These are phyloP conservation scores for Ophiostoma sp. DNA, from an alignment of 2,329 filamentous ascomycete genomes.

Conservation along the genomic window DNA sequence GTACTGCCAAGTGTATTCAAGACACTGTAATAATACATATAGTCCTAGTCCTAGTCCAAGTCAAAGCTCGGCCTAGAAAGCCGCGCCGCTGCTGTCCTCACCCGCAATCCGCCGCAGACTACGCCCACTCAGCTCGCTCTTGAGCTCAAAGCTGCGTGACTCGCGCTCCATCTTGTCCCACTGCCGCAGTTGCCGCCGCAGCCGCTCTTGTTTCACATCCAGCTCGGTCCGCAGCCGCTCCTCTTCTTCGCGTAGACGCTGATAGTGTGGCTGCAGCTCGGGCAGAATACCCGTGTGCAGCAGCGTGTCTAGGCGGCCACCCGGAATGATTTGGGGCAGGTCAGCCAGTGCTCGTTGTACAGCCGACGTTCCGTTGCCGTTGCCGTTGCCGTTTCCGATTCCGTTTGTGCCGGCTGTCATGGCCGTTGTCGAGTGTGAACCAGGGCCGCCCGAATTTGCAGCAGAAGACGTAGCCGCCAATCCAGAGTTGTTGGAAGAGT, in stretches of 20 bases:
- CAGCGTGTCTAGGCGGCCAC: slow-evolving; percentile 50
- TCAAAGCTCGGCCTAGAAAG: slow-evolving; percentile 39
- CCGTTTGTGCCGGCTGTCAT: background rate
- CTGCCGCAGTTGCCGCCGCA: slow-evolving; percentile 47
- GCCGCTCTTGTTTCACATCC: slow-evolving; percentile 48
- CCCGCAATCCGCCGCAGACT: slow-evolving; percentile 48
- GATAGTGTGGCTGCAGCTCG: slow-evolving; percentile 50
- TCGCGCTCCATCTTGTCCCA: slow-evolving; percentile 54
- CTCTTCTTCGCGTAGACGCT: slow-evolving; percentile 52
- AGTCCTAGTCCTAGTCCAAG: background rate
- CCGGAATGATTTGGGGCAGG: slow-evolving; percentile 46
- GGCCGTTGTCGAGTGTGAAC: slow-evolving; percentile 29
- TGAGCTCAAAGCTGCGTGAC: slow-evolving; percentile 48
- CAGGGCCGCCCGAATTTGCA: background rate
- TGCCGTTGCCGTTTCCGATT: background rate
- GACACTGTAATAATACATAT: too few relatives aligned
- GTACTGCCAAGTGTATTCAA: background rate
- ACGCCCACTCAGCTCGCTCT: slow-evolving; percentile 52
- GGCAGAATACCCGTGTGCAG: slow-evolving; percentile 45
- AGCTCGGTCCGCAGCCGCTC: slow-evolving; percentile 52
- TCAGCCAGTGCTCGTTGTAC: slow-evolving; percentile 35
- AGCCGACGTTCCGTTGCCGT: background rate
- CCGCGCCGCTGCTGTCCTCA: slow-evolving; percentile 52
- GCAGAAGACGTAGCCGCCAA: background rate
- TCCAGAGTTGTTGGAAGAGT: slow-evolving; percentile 35